These are phyloP conservation scores for Solanum pimpinellifolium DNA, from an alignment of 257 asterid genomes.

Conservation along the genomic window DNA sequence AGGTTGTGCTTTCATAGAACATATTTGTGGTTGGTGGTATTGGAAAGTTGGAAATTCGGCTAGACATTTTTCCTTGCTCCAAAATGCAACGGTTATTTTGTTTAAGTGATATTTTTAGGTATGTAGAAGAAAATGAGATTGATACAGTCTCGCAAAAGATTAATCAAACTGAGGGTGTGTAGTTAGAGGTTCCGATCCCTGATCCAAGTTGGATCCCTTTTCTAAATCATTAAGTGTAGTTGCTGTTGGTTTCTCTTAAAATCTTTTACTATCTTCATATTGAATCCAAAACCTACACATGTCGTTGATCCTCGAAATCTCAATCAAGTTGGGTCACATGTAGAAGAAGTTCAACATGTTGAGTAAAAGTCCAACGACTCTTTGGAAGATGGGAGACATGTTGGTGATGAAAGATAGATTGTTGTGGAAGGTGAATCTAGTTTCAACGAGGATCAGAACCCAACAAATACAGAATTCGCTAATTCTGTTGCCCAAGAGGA, in stretches of 20 bases:
- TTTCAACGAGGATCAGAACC: conserved; percentile 24
- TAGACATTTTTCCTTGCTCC: conserved; percentile 90
- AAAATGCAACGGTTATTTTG: conserved; percentile 76
- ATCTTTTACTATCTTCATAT: conserved; percentile 5
- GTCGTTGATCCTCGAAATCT: conserved; percentile 30
- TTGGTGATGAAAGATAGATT: conserved; percentile 25
- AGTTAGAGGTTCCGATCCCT: conserved; percentile 22
- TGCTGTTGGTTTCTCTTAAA: not conserved
- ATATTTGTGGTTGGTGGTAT: not conserved
- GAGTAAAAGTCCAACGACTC: conserved; percentile 28
- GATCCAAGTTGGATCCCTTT: conserved; percentile 38
- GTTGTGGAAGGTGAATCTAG: conserved; percentile 31
- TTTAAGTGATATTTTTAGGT: conserved; percentile 66
- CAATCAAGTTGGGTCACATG: conserved; percentile 24
- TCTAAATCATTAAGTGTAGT: not conserved
- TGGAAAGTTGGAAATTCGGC: conserved; percentile 32
- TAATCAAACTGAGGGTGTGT: conserved; percentile 24
- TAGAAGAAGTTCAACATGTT: conserved; percentile 30
- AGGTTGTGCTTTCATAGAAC: not conserved
- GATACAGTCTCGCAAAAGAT: conserved; percentile 12
- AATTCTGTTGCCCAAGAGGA: conserved; percentile 41
- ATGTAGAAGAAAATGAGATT: conserved; percentile 45
- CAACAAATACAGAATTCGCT: conserved; percentile 21
- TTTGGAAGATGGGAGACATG: conserved; percentile 35
- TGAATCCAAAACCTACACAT: conserved; percentile 43